Evolutionary conservation across 768 basidiomycete genomes (phyloP).

Genomic region (Galerina sulciceps): DNA sequence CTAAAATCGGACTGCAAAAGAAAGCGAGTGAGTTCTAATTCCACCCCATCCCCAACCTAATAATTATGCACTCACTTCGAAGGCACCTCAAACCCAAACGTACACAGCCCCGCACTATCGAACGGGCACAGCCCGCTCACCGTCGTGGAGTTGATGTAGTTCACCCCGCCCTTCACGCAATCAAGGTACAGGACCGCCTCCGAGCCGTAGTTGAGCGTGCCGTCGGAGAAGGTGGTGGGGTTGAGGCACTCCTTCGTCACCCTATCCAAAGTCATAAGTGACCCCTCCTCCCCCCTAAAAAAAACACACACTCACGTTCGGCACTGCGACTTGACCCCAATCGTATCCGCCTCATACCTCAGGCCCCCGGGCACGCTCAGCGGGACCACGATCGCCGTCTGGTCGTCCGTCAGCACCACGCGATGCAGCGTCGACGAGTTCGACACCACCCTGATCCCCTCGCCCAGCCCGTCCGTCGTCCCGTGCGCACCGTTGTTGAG

Average conservation of each 20-base stretch:
- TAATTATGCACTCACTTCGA: not conserved
- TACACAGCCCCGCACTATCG: slow-evolving; percentile 1
- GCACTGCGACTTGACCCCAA: slow-evolving; percentile 8
- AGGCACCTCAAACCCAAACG: not conserved
- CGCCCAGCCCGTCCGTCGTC: not conserved
- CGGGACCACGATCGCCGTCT: slow-evolving; percentile 8
- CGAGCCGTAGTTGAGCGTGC: not conserved
- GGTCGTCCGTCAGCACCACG: slow-evolving; percentile 2
- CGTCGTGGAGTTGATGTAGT: not conserved
- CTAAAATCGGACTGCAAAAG: not conserved
- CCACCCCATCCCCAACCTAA: no score
- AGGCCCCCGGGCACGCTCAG: not conserved
- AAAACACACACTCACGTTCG: not conserved
- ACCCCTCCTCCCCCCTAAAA: no score
- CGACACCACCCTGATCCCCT: not conserved
- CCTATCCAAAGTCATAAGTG: no score
- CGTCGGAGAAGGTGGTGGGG: not conserved
- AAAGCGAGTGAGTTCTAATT: no score
- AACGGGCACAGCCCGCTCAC: not conserved
- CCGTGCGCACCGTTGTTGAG: not conserved
- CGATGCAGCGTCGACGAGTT: slow-evolving; percentile 3
- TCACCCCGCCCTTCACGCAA: slow-evolving; percentile 1
- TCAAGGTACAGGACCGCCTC: not conserved
- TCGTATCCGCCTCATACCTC: not conserved
- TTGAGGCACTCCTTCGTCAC: not conserved